Conservation (phyloP, 169 alveolate species). For the Theileria parva region DNA sequence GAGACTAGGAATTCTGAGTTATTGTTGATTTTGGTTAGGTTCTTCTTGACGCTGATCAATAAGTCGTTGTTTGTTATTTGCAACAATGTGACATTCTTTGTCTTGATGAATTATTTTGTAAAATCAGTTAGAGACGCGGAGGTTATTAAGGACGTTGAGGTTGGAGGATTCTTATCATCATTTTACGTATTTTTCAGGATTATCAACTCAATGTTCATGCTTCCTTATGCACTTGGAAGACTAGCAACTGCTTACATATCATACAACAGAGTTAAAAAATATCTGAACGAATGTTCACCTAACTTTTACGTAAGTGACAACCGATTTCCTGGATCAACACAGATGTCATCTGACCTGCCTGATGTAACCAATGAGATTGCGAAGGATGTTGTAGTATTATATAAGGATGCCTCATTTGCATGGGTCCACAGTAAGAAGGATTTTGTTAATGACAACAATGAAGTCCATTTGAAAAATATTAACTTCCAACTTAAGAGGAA, state of each 20-base stretch:
- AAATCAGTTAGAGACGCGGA: conserved; percentile 18
- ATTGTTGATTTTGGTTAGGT: conserved; percentile 14
- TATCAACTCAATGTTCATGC: conserved; percentile 22
- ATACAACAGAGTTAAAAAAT: conserved; percentile 18
- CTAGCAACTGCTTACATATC: conserved; percentile 20
- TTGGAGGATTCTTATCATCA: conserved; percentile 28
- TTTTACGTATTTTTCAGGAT: conserved; percentile 24
- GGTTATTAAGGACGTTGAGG: conserved; percentile 11
- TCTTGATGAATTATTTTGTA: conserved; percentile 8
- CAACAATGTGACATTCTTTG: neutral
- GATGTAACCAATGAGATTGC: neutral
- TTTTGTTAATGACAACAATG: conserved; percentile 14
- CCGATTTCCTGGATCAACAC: neutral
- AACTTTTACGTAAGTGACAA: conserved; percentile 27
- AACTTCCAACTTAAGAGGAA: neutral
- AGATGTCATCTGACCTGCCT: neutral
- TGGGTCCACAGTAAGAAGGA: conserved; percentile 13
- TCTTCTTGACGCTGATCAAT: conserved; percentile 17
- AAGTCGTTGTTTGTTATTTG: neutral
- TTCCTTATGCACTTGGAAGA: conserved; percentile 25
- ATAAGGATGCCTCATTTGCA: conserved; percentile 22
- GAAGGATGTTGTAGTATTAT: conserved; percentile 17
- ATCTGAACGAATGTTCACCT: conserved; percentile 32
- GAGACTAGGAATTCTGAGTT: conserved; percentile 38
- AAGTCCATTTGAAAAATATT: neutral